Conservation (phyloP, 805 yeast genomes). For the Zygoascus flipseniorum region DNA sequence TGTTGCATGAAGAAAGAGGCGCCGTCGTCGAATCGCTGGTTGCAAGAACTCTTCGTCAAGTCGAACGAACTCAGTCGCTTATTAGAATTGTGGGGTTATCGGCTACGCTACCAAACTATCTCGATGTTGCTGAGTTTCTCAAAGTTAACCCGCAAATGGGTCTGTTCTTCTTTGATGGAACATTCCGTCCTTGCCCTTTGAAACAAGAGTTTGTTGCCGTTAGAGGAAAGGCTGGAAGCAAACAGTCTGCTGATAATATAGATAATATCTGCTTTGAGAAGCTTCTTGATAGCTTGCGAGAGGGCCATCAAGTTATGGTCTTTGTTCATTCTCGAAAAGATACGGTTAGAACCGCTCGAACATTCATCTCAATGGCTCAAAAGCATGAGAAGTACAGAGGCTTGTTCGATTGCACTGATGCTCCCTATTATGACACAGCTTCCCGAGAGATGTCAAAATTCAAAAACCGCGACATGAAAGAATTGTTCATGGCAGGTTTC, state of each 20-base stretch:
- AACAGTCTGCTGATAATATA: conserved; percentile 56
- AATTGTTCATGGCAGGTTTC: conserved; percentile 71
- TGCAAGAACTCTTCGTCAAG: conserved; percentile 90
- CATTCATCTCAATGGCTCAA: conserved; percentile 60
- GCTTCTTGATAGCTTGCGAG: conserved; percentile 51
- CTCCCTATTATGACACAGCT: conserved; percentile 27
- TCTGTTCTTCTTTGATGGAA: conserved; percentile 87
- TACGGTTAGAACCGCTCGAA: conserved; percentile 73
- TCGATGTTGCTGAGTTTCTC: conserved; percentile 90
- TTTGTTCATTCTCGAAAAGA: conserved; percentile 95
- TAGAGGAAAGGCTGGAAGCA: conserved; percentile 73
- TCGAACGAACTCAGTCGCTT: conserved; percentile 89
- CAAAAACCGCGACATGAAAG: conserved; percentile 70
- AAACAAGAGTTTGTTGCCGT: conserved; percentile 85
- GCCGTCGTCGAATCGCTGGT: conserved; percentile 93
- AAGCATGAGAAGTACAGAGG: conserved; percentile 36
- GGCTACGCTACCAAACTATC: conserved; percentile 85
- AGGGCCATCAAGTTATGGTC: conserved; percentile 88
- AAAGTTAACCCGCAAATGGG: conserved; percentile 82
- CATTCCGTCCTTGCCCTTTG: conserved; percentile 89
- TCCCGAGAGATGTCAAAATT: conserved; percentile 58
- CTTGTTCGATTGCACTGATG: conserved; percentile 49
- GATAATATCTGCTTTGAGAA: conserved; percentile 74
- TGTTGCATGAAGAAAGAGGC: conserved; percentile 95
- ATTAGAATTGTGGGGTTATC: conserved; percentile 90